Evolutionary conservation across 371 early-diverging fungal genomes (phyloP).

Genomic region (Nematocida sp.): DNA sequence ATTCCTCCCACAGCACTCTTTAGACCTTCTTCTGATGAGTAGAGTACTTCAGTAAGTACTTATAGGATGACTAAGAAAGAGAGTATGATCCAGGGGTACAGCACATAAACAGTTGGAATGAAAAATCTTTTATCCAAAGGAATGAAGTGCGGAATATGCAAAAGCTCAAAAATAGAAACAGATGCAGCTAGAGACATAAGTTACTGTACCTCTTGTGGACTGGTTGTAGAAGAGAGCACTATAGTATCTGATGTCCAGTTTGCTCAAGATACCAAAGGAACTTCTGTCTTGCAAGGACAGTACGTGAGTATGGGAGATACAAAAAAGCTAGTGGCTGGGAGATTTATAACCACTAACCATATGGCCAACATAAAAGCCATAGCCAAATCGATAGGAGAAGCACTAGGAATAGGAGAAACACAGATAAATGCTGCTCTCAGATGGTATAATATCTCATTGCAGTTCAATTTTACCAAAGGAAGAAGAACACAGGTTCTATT

Average conservation of each 20-base stretch:
- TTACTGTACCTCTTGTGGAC: slow-evolving; percentile 64
- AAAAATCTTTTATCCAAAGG: slow-evolving; percentile 28
- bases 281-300: slow-evolving; percentile 61
- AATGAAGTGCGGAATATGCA: slow-evolving; percentile 60
- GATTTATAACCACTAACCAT: slow-evolving; percentile 41
- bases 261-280: slow-evolving; percentile 68
- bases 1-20: no score
- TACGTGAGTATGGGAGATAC: slow-evolving; percentile 55
- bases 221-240: slow-evolving; percentile 84
- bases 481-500: slow-evolving; percentile 75
- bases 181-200: slow-evolving; percentile 59
- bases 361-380: slow-evolving; percentile 3
- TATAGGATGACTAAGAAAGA: no score
- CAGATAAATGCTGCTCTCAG: slow-evolving; percentile 78
- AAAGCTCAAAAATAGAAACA: slow-evolving; percentile 48
- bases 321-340: slow-evolving; percentile 32
- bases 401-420: slow-evolving; percentile 67
- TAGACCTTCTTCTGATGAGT: no score
- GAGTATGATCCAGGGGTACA: no score
- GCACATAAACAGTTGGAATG: no score
- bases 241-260: slow-evolving; percentile 87
- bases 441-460: slow-evolving; percentile 81
- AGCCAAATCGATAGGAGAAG: slow-evolving; percentile 50
- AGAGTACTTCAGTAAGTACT: no score
- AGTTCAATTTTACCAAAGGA: slow-evolving; percentile 81